phyloP scores from a whole-genome alignment of 345 rosid species.

The Arabidopsis arenosa region DNA sequence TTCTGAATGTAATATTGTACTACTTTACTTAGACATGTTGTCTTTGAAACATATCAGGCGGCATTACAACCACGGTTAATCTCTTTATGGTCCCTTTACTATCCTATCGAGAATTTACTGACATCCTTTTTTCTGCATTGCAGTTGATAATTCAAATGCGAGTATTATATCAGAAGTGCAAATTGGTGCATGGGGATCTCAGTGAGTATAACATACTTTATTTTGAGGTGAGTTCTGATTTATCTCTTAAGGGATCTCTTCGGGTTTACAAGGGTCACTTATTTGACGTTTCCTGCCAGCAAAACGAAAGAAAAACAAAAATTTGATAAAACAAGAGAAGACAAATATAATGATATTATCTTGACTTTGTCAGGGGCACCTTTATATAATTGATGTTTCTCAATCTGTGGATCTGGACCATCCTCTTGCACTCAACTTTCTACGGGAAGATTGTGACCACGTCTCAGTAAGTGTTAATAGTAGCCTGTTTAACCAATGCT shows the following conservation, averaged over 20 bases:
- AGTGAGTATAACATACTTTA: constrained; percentile 96
- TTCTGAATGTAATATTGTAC: background rate
- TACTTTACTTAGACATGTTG: background rate
- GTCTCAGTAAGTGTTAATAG: constrained; percentile 70
- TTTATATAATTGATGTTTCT: constrained; percentile 91
- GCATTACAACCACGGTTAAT: background rate
- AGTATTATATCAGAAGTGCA: constrained; percentile 85
- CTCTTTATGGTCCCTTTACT: background rate
- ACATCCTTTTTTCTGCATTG: constrained; percentile 27
- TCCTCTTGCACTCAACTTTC: constrained; percentile 88
- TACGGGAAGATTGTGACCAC: constrained; percentile 94
- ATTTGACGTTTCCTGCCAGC: background rate
- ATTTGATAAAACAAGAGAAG: background rate
- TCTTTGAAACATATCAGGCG: background rate
- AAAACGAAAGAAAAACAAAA: background rate
- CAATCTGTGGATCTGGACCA: constrained; percentile 97
- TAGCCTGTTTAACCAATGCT: background rate
- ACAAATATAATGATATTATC: background rate
- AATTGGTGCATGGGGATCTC: constrained; percentile 95
- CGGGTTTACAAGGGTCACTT: background rate
- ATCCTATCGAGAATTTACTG: background rate
- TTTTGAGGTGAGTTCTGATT: constrained; percentile 65
- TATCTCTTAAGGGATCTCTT: constrained; percentile 20
- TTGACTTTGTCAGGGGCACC: constrained; percentile 71
- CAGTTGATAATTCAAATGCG: constrained; percentile 89